Evolutionary conservation across 495 filamentous ascomycete genomes (phyloP), one percentile per base, ranked within the genome.

Genomic region (Aspergillus taichungensis): DNA sequence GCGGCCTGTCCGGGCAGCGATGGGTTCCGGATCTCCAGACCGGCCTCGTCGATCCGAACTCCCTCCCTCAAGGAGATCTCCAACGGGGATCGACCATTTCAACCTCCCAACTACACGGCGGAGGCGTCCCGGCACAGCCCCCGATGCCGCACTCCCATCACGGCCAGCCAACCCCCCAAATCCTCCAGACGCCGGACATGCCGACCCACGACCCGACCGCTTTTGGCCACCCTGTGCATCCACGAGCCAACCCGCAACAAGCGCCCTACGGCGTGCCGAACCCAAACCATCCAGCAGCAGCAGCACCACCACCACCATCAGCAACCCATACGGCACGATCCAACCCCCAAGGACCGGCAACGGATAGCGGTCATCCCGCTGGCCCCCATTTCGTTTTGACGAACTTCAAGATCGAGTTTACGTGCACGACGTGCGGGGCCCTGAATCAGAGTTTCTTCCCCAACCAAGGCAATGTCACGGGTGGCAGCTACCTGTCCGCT

Each of bases 361-460:
- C 52, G 18, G 56, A 54, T 10, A 35, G 42, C 36, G 59, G 62
- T 6, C 61, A 64, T 27, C 40, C 55, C n/a, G 47, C 47, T 5
- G 51, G 57, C 14, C 43, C 65, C 8, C 63, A 68, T 32, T 50
- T 66, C 40, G 54, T 64, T 32, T 52, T 69, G 1, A 64, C 65
- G 13, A 64, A 69, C 36, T 72, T 72, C 48, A 72, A 72, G 45
- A 70, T 72, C 32, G 67, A 70, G 18, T 72, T 72, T 18, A 68
- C 67, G 6, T 72, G 67, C 34, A 69, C 65, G 0, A 65, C 60
- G 0, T 72, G 68, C 30, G 68, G 68, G n/a, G 51, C 63, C 28
- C 41, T 70, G 13, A 72, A 72, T 40, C 67, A 72, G 39, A 67
- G 68, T 46, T 72, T 70, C 42, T 66, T 70, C 30, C 67, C 67